Base-by-base conservation (phyloP, 129 eudicot genomes). In the Artemisia tridentata region DNA sequence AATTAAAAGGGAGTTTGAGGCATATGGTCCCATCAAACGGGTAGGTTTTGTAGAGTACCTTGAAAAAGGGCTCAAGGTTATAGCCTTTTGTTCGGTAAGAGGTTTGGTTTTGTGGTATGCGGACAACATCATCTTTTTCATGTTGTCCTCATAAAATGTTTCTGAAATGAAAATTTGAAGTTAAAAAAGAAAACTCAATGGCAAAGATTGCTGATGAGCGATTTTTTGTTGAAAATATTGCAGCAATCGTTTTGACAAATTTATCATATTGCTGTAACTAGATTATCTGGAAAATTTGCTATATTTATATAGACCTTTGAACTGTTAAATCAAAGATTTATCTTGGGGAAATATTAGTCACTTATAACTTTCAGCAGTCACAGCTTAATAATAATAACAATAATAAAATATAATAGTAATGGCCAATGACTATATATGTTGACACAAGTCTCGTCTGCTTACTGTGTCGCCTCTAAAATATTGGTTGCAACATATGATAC, bases 1-100 rank as follows among this genome's bases (percentile, higher is more conserved):
- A 82, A 75, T 95, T 71, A 95, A 90, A 90, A 88, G 99, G 88
- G 99, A 95, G 91, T 95, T 95, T 84, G 99, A 95, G 92, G 91
- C 99, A 49, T 95, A 95, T 81, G 97, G 99, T 27, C 93, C 99
- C 54, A 95, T 95, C 83, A 95, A 95, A 84, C 93, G 96, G 99
- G 99, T 95, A 95, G 95, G 99, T 95, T 69, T 84, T 81, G 54
- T 66, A 65, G 85, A 88, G 88, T 83, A 71, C 81, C 88, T 82
- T 81, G 71, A 61, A 43, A 77, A 71, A 74, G 95, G 89, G 80
- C 87, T 85, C 83, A 75, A 83, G 91, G 88, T 89, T 78, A 81
- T 83, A 71, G 75, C 81, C 85, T 88, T 85, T 84, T 84, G 84
- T 84, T 90, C 78, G 92, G 99, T 93, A 87, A 93, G 97, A 86